Base-by-base conservation (phyloP, 2,329 filamentous ascomycete genomes). In the Mycosphaerelloides madeirae region DNA sequence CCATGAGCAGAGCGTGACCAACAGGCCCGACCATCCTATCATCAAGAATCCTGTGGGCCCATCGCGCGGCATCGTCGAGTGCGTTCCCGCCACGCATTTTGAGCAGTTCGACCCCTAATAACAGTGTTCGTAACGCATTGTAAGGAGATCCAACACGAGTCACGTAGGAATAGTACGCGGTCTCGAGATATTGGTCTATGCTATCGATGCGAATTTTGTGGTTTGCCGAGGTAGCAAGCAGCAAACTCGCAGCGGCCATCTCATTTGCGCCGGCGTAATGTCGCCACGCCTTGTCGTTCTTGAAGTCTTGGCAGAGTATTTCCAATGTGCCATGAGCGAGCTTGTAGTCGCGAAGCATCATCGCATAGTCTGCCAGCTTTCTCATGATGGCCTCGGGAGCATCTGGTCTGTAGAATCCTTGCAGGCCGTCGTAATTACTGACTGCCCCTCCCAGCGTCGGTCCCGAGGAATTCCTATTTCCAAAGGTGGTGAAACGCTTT, bases 331-430 rank as follows among this genome's bases (percentile, higher is more conserved):
- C 89, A 56, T 93, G 80, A 8, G 93, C 87, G 29, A 98, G 72
- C 66, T 94, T 96, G 81, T 85, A 98, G 66, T 98, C 94, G 25
- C 93, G 81, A 29, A 98, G 76, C 90, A 98, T 96, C 61, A 98
- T 95, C 9, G 89, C 84, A 67, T 91, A 97, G 64, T 98, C 93
- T 33, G 87, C 93, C 38, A 98, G 73, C 62, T 94, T 95, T 29
- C 93, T 83, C 80, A 98, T 87, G 38, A 93, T 78, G 3, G 91
- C 90, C 70, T 98, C 94, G 0, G 89, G 83, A 0, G 85, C 74
- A 50, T 95, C 88, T 1, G 87, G 84, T 19, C 79, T 76, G 66
- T 97, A 98, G 63, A 87, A 95, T 1, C 89, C 89, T 55, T 80
- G 77, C 6, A 80, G 66, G 29, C 77, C 68, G 65, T 96, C 88